A percentile compares a stretch with the other conserved stretches of the same genome.
Evolutionary conservation across 177 flowering plant species (phyloP).

Genomic region (Vitis hybrid): DNA sequence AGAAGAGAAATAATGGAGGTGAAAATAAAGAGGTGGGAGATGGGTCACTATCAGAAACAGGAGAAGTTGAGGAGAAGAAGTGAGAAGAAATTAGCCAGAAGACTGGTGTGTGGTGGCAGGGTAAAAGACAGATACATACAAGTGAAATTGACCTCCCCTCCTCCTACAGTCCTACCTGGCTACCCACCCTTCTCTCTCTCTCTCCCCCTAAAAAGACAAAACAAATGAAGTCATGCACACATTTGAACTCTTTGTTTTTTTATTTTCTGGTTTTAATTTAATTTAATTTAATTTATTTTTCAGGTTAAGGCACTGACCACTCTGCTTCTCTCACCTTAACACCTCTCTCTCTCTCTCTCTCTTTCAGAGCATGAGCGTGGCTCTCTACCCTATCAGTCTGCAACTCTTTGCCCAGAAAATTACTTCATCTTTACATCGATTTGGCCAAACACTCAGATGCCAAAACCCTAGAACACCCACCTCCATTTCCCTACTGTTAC

Average conservation of each 20-base stretch:
- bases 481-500: not conserved
- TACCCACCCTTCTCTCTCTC: too few relatives aligned
- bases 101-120: too few relatives aligned
- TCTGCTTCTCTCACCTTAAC: not conserved
- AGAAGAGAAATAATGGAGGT: too few relatives aligned
- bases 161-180: too few relatives aligned
- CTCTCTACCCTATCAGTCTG: not conserved
- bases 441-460: not conserved
- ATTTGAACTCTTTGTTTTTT: not conserved
- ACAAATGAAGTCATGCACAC: conserved; percentile 26
- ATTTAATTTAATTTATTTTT: not conserved
- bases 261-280: too few relatives aligned
- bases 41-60: too few relatives aligned
- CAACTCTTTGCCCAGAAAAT: not conserved
- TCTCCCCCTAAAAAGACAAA: not conserved
- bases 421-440: not conserved
- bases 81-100: too few relatives aligned
- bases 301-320: not conserved
- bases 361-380: not conserved
- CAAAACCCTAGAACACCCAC: not conserved
- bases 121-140: too few relatives aligned
- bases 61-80: too few relatives aligned
- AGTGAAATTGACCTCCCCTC: too few relatives aligned
- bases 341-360: not conserved
- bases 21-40: too few relatives aligned